phyloP scores from a whole-genome alignment of 768 basidiomycete species.

The Psilocybe cyanescens region DNA sequence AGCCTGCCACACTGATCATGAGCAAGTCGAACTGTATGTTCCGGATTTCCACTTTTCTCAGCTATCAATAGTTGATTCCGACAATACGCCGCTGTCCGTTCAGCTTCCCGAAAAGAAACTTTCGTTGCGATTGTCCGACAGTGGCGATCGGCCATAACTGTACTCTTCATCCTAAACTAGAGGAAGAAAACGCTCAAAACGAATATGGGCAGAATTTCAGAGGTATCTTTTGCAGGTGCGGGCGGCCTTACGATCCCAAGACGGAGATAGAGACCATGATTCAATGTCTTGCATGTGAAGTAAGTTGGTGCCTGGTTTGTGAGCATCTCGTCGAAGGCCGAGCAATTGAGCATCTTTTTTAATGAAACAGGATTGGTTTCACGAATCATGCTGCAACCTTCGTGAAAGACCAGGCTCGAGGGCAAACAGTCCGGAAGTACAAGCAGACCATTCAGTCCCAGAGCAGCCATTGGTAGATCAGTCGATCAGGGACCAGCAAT shows the following conservation, averaged over 20 bases:
- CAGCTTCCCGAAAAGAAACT: slow-evolving; percentile 80
- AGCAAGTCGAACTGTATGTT: slow-evolving; percentile 76
- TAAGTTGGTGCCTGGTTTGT: slow-evolving; percentile 37
- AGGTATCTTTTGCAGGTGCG: slow-evolving; percentile 76
- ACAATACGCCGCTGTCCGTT: slow-evolving; percentile 14
- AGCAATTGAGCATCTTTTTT: slow-evolving; percentile 9
- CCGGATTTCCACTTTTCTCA: slow-evolving; percentile 6
- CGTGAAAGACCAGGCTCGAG: slow-evolving; percentile 64
- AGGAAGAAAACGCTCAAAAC: slow-evolving; percentile 64
- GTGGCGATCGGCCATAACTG: slow-evolving; percentile 61
- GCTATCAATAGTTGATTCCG: slow-evolving; percentile 16
- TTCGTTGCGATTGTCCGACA: slow-evolving; percentile 88
- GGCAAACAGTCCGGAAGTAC: slow-evolving; percentile 38
- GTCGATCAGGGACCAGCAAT: slow-evolving; percentile 9
- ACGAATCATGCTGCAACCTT: slow-evolving; percentile 86
- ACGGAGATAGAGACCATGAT: slow-evolving; percentile 86
- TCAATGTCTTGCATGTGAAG: slow-evolving; percentile 86
- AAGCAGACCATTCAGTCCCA: slow-evolving; percentile 2
- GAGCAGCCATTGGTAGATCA: background rate
- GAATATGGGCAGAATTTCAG: slow-evolving; percentile 76
- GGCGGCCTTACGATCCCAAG: slow-evolving; percentile 69
- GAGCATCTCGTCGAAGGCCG: background rate
- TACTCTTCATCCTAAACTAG: slow-evolving; percentile 56
- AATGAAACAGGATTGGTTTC: slow-evolving; percentile 78
- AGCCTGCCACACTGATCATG: slow-evolving; percentile 85